phyloP scores from a whole-genome alignment of 1,284 basidiomycete genomes.

The Pascua guehoae region DNA sequence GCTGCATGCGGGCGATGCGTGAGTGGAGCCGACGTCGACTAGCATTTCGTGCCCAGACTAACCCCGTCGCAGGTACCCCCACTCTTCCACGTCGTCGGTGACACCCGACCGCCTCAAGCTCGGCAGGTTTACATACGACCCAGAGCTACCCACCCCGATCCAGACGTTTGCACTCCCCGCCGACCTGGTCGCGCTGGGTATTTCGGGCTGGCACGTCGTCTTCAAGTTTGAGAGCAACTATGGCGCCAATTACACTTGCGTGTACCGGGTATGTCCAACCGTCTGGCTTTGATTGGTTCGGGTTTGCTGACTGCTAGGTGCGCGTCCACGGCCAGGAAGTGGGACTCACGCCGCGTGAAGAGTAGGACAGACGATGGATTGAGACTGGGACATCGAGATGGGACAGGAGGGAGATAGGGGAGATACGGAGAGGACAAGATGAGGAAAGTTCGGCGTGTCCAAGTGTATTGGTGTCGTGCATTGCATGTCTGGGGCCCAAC shows the following conservation, averaged over 20 bases:
- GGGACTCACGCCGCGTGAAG: not conserved
- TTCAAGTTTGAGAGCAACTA: slow-evolving; percentile 78
- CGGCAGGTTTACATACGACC: slow-evolving; percentile 75
- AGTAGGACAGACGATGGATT: too few species aligned
- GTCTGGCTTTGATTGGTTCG: slow-evolving; percentile 17
- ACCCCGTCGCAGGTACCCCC: not conserved
- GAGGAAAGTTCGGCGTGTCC: too few species aligned
- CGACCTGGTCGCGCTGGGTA: slow-evolving; percentile 62
- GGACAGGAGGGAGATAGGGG: too few species aligned
- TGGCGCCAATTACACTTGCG: slow-evolving; percentile 81
- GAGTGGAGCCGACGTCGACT: not conserved
- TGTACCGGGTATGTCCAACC: slow-evolving; percentile 67
- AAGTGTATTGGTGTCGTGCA: too few species aligned
- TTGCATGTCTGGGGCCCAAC: too few species aligned
- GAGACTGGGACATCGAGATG: too few species aligned
- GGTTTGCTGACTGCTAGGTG: slow-evolving; percentile 15
- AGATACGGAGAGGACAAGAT: too few species aligned
- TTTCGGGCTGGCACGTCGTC: slow-evolving; percentile 77
- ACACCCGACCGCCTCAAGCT: slow-evolving; percentile 56
- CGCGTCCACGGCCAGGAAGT: slow-evolving; percentile 4
- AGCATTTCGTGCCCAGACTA: slow-evolving; percentile 1
- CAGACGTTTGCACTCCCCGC: slow-evolving; percentile 79
- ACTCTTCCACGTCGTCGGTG: not conserved
- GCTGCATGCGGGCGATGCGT: slow-evolving; percentile 2
- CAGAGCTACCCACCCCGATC: slow-evolving; percentile 62